Conservation (phyloP, 2,329 filamentous ascomycete genomes). For the Sclerotinia subarctica region DNA sequence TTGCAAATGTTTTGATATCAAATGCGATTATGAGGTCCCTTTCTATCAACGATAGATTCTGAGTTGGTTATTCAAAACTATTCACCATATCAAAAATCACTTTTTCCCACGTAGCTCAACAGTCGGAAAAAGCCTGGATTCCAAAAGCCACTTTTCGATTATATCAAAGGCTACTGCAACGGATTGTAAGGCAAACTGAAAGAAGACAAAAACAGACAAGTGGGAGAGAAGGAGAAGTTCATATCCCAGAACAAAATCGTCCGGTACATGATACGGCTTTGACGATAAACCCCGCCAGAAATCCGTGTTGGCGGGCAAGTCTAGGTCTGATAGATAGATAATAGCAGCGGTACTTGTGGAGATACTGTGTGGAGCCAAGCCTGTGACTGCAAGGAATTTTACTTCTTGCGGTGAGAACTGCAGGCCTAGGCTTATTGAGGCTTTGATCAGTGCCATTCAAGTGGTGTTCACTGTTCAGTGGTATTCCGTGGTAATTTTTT, state of each 20-base stretch:
- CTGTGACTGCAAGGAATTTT: not conserved
- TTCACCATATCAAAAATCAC: not conserved
- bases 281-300: constrained; percentile 11
- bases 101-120: not conserved
- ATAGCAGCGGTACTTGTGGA: not conserved
- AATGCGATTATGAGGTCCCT: not conserved
- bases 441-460: not conserved
- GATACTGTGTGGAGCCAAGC: not conserved
- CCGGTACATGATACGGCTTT: constrained; percentile 6
- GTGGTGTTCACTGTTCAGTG: no score
- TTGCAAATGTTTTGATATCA: not conserved
- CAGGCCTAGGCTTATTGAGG: constrained; percentile 16
- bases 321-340: constrained; percentile 10
- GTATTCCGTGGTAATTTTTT: no score
- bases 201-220: not conserved
- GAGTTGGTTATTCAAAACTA: not conserved
- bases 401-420: constrained; percentile 19
- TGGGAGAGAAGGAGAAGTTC: not conserved
- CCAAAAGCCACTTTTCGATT: not conserved
- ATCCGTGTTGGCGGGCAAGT: not conserved
- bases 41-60: not conserved
- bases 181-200: not conserved
- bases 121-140: not conserved
- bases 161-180: not conserved
- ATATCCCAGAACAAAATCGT: constrained; percentile 5